A percentile compares a stretch with the other conserved stretches of the same genome.
These are phyloP conservation scores for Fusarium paranaense DNA, from an alignment of 2,329 filamentous ascomycete species.

Conservation along the genomic window DNA sequence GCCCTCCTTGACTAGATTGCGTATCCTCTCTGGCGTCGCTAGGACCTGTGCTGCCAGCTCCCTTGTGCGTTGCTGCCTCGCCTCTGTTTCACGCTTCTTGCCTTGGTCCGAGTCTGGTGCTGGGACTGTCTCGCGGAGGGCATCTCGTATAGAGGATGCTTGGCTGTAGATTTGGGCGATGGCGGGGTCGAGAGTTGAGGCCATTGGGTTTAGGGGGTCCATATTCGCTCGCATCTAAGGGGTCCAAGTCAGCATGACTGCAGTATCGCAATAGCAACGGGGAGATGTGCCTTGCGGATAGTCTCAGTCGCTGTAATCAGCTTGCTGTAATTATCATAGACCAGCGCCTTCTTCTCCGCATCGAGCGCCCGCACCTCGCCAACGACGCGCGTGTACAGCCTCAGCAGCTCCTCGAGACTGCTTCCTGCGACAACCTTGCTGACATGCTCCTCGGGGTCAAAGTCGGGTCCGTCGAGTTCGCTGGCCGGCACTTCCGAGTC, in stretches of 20 bases:
- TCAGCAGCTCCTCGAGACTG: conserved; percentile 75
- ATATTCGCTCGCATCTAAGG: conserved; percentile 81
- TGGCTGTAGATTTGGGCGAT: conserved; percentile 79
- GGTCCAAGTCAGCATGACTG: background rate
- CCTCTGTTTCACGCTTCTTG: conserved; percentile 49
- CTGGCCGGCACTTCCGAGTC: conserved; percentile 70
- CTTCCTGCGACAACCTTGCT: conserved; percentile 69
- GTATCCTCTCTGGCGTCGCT: conserved; percentile 69
- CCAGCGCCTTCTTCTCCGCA: conserved; percentile 94
- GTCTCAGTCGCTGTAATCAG: conserved; percentile 96
- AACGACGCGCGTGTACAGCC: conserved; percentile 77
- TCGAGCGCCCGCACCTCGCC: conserved; percentile 90
- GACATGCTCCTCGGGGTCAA: conserved; percentile 79
- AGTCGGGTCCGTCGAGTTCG: conserved; percentile 80
- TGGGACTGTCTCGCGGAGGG: conserved; percentile 61
- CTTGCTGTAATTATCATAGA: conserved; percentile 99
- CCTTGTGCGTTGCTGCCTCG: conserved; percentile 55
- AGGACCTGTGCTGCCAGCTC: conserved; percentile 73
- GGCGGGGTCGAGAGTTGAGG: conserved; percentile 77
- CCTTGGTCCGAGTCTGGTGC: conserved; percentile 57
- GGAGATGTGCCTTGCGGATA: conserved; percentile 75
- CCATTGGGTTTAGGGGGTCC: conserved; percentile 81
- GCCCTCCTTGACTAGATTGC: conserved; percentile 68
- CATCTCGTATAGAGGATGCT: conserved; percentile 65
- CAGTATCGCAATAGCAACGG: background rate